Conservation (phyloP, 208 protist species). For the Trichomonas gallinae region DNA sequence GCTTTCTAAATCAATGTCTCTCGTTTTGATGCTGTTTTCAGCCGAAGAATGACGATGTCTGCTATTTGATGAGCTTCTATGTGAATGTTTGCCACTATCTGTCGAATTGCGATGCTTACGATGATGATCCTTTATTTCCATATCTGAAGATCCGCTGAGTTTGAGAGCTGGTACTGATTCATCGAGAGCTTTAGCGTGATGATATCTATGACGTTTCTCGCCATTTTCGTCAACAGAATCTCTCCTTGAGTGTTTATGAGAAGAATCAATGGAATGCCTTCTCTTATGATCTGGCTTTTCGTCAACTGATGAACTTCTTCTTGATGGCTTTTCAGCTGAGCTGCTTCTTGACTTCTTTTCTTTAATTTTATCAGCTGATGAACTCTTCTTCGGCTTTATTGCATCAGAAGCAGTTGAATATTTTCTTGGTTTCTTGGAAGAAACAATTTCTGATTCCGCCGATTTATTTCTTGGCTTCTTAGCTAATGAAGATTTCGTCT, state of each 20-base stretch:
- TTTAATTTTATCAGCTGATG: neutral
- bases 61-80: neutral
- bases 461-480: neutral
- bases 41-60: neutral
- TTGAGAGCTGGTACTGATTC: neutral
- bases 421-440: neutral
- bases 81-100: neutral
- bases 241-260: neutral
- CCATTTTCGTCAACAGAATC: neutral
- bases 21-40: neutral
- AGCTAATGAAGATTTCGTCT: neutral
- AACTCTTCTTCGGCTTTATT: neutral
- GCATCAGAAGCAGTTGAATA: neutral
- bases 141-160: neutral
- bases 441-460: neutral
- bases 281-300: too few species aligned
- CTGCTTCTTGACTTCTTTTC: neutral
- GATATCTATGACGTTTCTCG: neutral
- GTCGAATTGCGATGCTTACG: neutral
- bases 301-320: neutral
- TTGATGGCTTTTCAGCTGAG: neutral
- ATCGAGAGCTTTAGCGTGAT: too few species aligned
- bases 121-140: neutral
- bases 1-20: neutral
- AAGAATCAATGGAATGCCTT: too few species aligned